A percentile compares a stretch with the other conserved stretches of the same genome.
These are phyloP conservation scores for Candida tetrigidarum DNA, from an alignment of 1,139 yeast genomes.

Conservation along the genomic window DNA sequence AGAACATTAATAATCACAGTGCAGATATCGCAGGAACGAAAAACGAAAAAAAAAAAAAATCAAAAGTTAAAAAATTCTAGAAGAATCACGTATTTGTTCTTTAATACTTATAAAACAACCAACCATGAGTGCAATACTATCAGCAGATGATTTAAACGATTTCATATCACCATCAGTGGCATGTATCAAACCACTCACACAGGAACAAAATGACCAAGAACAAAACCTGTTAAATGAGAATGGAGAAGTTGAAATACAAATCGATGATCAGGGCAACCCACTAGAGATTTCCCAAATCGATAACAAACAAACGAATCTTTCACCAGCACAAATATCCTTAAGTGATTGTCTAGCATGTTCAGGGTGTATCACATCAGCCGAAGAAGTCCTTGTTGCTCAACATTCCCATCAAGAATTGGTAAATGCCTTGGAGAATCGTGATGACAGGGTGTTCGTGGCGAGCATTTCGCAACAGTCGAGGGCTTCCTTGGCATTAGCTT, in stretches of 20 bases:
- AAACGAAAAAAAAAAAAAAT: background rate
- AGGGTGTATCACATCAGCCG: constrained; percentile 97
- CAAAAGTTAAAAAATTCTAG: too few species aligned
- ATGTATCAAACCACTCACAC: constrained; percentile 68
- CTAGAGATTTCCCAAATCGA: constrained; percentile 68
- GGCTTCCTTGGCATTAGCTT: constrained; percentile 79
- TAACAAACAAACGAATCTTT: constrained; percentile 53
- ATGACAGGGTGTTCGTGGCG: constrained; percentile 59
- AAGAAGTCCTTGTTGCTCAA: constrained; percentile 86
- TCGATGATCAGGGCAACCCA: constrained; percentile 68
- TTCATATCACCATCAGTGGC: constrained; percentile 95
- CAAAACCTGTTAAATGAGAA: constrained; percentile 25
- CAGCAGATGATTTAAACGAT: constrained; percentile 91
- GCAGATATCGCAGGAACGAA: too few species aligned
- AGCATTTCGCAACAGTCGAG: constrained; percentile 89
- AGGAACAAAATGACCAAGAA: constrained; percentile 13
- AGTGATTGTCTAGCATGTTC: constrained; percentile 97
- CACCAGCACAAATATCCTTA: constrained; percentile 86
- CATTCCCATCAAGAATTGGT: constrained; percentile 86
- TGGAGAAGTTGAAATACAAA: constrained; percentile 63
- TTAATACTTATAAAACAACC: too few species aligned
- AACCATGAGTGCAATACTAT: constrained; percentile 80
- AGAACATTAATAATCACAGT: background rate
- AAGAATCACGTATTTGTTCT: too few species aligned
- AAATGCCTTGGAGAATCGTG: constrained; percentile 50